phyloP scores from a whole-genome alignment of 768 basidiomycete genomes.

The Myochromella boudieri region DNA sequence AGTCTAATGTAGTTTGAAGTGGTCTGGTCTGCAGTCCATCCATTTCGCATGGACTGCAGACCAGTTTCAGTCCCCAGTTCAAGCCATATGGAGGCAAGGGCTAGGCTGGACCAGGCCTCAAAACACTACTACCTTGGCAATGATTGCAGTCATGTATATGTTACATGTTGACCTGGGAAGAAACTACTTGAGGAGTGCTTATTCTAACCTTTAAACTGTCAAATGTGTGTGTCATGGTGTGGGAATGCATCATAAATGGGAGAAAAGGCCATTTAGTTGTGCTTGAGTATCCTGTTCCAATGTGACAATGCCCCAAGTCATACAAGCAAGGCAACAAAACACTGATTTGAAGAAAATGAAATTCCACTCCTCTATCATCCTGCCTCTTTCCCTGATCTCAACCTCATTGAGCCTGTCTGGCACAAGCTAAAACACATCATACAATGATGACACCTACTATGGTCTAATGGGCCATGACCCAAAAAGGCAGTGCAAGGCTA shows the following conservation, averaged over 20 bases:
- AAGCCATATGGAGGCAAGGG: no score
- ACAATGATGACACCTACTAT: no score
- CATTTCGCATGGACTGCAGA: no score
- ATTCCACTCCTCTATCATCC: constrained; percentile 27
- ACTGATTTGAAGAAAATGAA: constrained; percentile 21
- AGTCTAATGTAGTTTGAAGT: no score
- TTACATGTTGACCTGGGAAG: constrained; percentile 14
- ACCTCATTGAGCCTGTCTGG: no score
- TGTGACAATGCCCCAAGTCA: not conserved
- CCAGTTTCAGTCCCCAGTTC: no score
- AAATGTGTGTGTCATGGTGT: constrained; percentile 22
- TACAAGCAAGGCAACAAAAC: not conserved
- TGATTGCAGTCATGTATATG: constrained; percentile 10
- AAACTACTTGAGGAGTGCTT: constrained; percentile 21
- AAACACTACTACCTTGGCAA: constrained; percentile 20
- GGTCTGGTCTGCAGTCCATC: no score
- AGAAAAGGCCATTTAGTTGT: constrained; percentile 25
- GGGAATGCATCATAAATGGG: no score
- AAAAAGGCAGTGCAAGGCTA: constrained; percentile 12
- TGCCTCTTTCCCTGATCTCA: constrained; percentile 29
- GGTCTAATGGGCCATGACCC: no score
- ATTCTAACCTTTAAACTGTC: constrained; percentile 26
- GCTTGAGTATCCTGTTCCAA: constrained; percentile 17
- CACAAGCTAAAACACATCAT: constrained; percentile 27
- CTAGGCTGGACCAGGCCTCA: no score